Conservation (phyloP, 148 eudicot genomes). For the Cornus florida region DNA sequence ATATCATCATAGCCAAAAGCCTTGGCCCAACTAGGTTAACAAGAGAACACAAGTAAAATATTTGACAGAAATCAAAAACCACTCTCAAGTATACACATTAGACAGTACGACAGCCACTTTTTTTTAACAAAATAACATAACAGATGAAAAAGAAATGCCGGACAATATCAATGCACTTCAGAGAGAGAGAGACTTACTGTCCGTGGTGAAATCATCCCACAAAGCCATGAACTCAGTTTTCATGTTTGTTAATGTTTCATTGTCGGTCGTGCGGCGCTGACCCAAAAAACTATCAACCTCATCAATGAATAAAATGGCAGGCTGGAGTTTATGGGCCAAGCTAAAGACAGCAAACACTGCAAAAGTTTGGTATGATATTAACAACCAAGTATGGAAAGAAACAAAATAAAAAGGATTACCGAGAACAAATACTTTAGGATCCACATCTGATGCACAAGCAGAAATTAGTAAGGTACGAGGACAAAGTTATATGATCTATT, state of each 20-base stretch:
- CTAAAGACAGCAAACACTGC: conserved; percentile 95
- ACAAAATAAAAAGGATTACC: neutral
- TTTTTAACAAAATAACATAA: too few species aligned
- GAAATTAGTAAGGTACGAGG: neutral
- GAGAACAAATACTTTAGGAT: neutral
- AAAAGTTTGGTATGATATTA: conserved; percentile 13
- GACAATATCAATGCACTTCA: neutral
- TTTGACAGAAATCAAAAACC: neutral
- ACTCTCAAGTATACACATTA: neutral
- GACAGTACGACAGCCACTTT: neutral
- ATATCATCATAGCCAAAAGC: neutral
- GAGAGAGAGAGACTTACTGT: conserved; percentile 50
- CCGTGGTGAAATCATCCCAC: conserved; percentile 96
- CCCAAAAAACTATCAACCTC: conserved; percentile 96
- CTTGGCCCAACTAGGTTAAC: neutral
- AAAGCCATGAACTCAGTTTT: conserved; percentile 92
- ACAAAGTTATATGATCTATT: neutral
- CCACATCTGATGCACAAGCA: neutral
- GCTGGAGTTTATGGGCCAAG: conserved; percentile 91
- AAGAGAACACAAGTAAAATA: conserved; percentile 2
- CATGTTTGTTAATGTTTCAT: conserved; percentile 84
- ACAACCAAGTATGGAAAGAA: conserved; percentile 5
- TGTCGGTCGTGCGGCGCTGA: conserved; percentile 78
- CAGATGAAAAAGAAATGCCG: neutral
- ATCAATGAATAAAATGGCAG: conserved; percentile 91